Conservation (phyloP, 78 protist genomes). For the Chrysochromulina tobinii region DNA sequence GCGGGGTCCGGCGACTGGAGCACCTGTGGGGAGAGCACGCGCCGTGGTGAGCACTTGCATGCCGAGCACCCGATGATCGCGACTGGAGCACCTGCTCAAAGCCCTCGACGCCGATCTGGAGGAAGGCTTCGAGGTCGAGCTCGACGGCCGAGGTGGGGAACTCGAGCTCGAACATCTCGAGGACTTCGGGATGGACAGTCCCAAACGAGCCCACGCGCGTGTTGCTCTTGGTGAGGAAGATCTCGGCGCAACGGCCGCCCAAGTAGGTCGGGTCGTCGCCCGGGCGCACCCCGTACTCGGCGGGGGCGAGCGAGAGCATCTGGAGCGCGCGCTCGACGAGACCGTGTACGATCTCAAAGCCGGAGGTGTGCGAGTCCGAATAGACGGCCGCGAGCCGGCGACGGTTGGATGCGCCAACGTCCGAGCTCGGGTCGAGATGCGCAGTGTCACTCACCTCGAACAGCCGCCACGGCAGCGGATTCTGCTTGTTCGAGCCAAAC, state of each 20-base stretch:
- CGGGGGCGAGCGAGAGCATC: not conserved
- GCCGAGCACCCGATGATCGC: no score
- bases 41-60: no score
- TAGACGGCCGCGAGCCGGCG: not conserved
- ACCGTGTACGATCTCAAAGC: conserved; percentile 26
- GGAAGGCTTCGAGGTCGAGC: not conserved
- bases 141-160: conserved; percentile 9
- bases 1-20: no score
- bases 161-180: not conserved
- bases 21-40: no score
- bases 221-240: no score
- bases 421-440: not conserved
- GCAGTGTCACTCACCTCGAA: not conserved
- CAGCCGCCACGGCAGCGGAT: conserved; percentile 10
- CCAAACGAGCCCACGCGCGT: not conserved
- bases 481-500: conserved; percentile 54
- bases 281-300: not conserved
- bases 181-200: conserved; percentile 21
- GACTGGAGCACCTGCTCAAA: no score
- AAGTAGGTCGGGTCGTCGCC: not conserved
- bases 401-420: conserved; percentile 13
- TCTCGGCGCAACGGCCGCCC: not conserved
- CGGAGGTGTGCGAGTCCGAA: not conserved
- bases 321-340: not conserved
- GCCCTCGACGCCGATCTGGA: not conserved